Evolutionary conservation across 2,329 filamentous ascomycete species (phyloP).

Genomic region (Colletotrichum liriopes): DNA sequence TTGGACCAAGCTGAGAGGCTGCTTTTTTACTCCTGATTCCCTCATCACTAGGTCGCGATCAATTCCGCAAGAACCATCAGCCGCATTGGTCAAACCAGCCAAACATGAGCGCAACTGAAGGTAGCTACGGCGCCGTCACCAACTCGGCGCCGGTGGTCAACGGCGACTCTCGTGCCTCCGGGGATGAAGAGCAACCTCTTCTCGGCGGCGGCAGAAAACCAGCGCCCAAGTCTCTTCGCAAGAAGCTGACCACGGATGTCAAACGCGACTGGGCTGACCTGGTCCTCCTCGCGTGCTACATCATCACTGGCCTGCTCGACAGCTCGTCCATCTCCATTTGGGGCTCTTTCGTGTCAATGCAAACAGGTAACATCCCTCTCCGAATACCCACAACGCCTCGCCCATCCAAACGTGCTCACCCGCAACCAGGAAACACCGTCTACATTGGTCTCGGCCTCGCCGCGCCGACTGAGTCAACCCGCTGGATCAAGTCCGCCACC

Average conservation of each 20-base stretch:
- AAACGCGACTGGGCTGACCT: conserved; percentile 76
- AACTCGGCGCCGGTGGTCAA: conserved; percentile 27
- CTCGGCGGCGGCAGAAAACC: conserved; percentile 47
- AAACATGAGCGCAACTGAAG: conserved; percentile 19
- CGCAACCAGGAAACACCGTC: conserved; percentile 77
- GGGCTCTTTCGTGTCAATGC: conserved; percentile 88
- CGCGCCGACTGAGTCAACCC: conserved; percentile 66
- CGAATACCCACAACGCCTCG: neutral
- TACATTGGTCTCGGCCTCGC: conserved; percentile 84
- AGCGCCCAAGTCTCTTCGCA: conserved; percentile 46
- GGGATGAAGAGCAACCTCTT: conserved; percentile 55
- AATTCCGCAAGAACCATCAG: neutral
- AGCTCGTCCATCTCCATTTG: conserved; percentile 83
- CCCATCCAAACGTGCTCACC: neutral
- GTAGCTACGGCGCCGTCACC: conserved; percentile 32
- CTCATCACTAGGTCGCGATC: neutral
- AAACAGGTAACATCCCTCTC: conserved; percentile 73
- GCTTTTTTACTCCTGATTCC: neutral
- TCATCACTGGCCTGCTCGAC: conserved; percentile 84
- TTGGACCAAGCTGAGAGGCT: neutral
- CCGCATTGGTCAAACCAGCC: neutral
- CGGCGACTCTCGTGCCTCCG: conserved; percentile 15
- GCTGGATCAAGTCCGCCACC: conserved; percentile 81
- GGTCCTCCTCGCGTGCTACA: conserved; percentile 79
- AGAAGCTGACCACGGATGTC: conserved; percentile 63